These are phyloP conservation scores for Paracamarosporium sp. DNA, from an alignment of 2,329 filamentous ascomycete genomes.

Conservation along the genomic window DNA sequence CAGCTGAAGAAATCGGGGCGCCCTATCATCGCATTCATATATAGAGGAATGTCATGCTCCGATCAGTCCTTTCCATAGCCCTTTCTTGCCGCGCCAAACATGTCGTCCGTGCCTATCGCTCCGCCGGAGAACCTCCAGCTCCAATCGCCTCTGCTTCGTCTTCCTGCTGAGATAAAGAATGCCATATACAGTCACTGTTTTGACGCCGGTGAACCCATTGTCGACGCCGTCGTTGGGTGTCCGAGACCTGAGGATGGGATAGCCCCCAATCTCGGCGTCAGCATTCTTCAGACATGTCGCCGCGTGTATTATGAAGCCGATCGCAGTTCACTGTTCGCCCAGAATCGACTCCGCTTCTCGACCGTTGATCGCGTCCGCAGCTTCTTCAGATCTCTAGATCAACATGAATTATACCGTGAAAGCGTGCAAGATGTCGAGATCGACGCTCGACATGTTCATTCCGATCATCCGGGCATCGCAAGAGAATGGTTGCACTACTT, in stretches of 20 bases:
- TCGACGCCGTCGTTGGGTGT: constrained; percentile 29
- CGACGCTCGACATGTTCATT: constrained; percentile 39
- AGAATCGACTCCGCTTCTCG: constrained; percentile 48
- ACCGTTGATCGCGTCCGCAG: constrained; percentile 31
- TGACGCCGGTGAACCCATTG: constrained; percentile 28
- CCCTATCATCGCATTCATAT: neutral
- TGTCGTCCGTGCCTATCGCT: constrained; percentile 17
- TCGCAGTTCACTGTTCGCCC: constrained; percentile 35
- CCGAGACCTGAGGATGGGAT: neutral
- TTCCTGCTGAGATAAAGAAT: constrained; percentile 45
- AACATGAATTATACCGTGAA: constrained; percentile 20
- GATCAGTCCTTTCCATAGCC: neutral
- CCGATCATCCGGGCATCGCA: constrained; percentile 27
- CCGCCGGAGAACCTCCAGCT: constrained; percentile 31
- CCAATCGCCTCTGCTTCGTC: constrained; percentile 38
- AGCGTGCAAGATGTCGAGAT: constrained; percentile 45
- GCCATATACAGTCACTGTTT: constrained; percentile 40
- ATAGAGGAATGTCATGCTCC: neutral
- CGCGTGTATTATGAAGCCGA: constrained; percentile 42
- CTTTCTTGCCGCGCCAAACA: neutral
- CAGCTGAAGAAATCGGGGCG: neutral
- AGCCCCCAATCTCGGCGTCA: constrained; percentile 23
- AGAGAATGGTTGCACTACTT: constrained; percentile 48
- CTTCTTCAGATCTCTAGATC: constrained; percentile 37
- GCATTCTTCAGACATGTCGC: constrained; percentile 47